Base-by-base conservation (phyloP, 2,329 filamentous ascomycete genomes). In the Aspergillus quadricinctus region DNA sequence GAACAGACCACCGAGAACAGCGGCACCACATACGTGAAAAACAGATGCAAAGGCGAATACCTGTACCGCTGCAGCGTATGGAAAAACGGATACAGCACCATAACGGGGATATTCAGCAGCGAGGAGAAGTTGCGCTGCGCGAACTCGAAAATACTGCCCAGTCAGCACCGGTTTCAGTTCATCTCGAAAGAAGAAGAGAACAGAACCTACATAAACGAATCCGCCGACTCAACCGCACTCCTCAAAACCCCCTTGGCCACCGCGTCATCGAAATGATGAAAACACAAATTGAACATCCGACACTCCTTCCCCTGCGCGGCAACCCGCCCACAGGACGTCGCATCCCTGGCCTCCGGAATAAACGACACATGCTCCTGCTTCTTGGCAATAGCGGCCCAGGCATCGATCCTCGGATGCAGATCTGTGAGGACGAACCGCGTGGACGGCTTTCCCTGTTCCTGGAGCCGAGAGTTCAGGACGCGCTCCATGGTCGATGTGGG, bases 231-330 rank as follows among this genome's bases (percentile, higher is more conserved):
- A 2, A 63, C 50, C 9, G 61, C 57, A 67, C 88, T 85, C 52
- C 77, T 77, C 31, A 92, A 69, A 29, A 90, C 87, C 8, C 78
- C 77, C 27, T 69, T 74, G 0, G 86, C 88, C 19, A 85, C 72
- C 3, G 74, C 73, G 65, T 91, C 86, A 59, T 85, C 81, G 63
- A 92, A 92, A 73, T 92, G 88, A 71, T 92, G 89, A 66, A 92
- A 92, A 1, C 87, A 83, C 2, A 90, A 77, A 68, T 87, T 89
- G 71, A 89, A 92, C 50, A 91, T 74, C 4, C 88, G 79, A 67
- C 90, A 88, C 23, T 89, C 76, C 48, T 77, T 81, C 66, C 79
- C 81, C 50, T 75, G 77, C 3, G 84, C 51, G 79, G 74, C 10
- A 25, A 60, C n/a, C 23, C 57, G 51, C 35, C 28, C 49, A 11